A percentile compares a stretch with the other conserved stretches of the same genome.
Evolutionary conservation across 352 stramenopile species (phyloP).

Genomic region (Pythium phragmiticola): DNA sequence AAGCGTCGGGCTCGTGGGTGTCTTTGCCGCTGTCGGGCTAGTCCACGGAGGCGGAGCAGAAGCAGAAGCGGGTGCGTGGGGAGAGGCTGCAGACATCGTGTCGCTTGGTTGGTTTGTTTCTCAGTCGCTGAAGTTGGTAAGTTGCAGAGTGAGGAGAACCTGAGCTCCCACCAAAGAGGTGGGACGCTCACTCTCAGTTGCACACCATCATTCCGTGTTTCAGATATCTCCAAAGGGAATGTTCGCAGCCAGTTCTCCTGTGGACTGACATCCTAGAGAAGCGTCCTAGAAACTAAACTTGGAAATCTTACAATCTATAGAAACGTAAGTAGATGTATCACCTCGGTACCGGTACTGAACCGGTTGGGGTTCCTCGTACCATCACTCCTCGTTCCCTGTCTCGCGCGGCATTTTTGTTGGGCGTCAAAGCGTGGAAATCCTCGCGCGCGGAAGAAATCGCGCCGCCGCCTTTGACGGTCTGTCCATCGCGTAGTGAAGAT

Average conservation of each 20-base stretch:
- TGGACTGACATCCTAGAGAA: constrained; percentile 12
- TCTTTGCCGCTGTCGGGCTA: background rate
- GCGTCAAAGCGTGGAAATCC: constrained; percentile 9
- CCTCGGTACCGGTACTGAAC: constrained; percentile 4
- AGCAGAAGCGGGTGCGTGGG: background rate
- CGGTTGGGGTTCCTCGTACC: constrained; percentile 1
- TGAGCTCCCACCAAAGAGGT: background rate
- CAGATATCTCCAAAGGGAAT: constrained; percentile 20
- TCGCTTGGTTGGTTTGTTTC: background rate
- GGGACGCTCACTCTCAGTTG: constrained; percentile 9
- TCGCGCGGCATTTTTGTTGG: constrained; percentile 18
- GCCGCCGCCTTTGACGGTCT: background rate
- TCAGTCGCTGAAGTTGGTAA: background rate
- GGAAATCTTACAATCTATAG: constrained; percentile 7
- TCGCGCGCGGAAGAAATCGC: background rate
- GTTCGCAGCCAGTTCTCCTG: constrained; percentile 19
- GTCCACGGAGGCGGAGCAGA: background rate
- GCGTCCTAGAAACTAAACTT: constrained; percentile 7
- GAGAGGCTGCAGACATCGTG: constrained; percentile 16
- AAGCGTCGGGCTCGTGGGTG: constrained; percentile 27
- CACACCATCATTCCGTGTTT: constrained; percentile 16
- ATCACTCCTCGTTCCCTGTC: constrained; percentile 8
- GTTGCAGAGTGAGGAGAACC: constrained; percentile 15
- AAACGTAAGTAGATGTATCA: background rate
- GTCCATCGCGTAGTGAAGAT: background rate